Evolutionary conservation across 1,139 yeast species (phyloP), one percentile per base, ranked within the genome.

Genomic region (Hanseniaspora sp.): DNA sequence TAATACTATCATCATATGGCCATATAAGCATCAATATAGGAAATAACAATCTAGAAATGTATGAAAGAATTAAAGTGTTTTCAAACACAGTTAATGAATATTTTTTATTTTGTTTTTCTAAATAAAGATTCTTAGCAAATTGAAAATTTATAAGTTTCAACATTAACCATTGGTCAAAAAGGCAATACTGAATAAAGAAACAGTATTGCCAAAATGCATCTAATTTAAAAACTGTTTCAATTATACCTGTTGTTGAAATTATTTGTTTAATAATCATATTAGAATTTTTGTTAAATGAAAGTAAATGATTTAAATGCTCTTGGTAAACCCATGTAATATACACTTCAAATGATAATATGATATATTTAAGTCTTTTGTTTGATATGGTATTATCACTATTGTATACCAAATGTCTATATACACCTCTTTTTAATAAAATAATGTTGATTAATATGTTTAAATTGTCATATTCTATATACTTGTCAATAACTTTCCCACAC

Each of bases 21-120:
- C 99, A 92, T 39, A 94, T 90, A 40, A 92, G 73, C 90, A 90
- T 90, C 38, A 92, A 72, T n/a, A 94, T 84, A 0, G 98, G 98
- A 58, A 90, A 83, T 29, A 92, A 73, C 30, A 51, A 23, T 63
- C 83, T 86, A 42, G 92, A 81, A 0, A 87, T 79, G 46, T 86
- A 80, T 0, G 96, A 81, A 3, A 87, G 76, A 46, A 88, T 66
- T 1, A 87, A 74, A 0, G 95, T 83, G 5, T 82, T 75, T 0
- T 88, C 74, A 31, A 90, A 67, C 47, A 61, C 65, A 55, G 58
- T 57, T 17, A 54, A 55, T 31, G 63, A 57, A 29, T 60, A 55
- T 33, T 57, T 58, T 12, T 66, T 63, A 2, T 43, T 30, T 15
- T 31, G 46, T 43, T 12, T 17, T 43, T 43, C 42, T 5, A 38